Percentiles rank a stretch among this genome's conserved stretches.
phyloP scores from a whole-genome alignment of 345 rosid genomes.

The Excoecaria agallocha region DNA sequence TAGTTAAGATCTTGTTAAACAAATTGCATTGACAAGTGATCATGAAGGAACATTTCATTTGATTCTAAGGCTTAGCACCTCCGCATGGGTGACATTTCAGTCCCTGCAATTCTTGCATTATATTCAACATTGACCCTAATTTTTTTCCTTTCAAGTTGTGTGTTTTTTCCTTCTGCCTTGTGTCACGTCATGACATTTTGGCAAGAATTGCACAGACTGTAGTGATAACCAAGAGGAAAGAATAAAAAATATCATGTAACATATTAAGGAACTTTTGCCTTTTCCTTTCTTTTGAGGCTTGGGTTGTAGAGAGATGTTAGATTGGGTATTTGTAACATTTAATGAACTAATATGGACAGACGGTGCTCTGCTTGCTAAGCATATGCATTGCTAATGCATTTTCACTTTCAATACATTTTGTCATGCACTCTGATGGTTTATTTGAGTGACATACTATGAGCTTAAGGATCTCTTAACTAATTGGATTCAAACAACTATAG shows the following conservation, averaged over 20 bases:
- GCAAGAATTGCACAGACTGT: background rate
- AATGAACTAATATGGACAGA: background rate
- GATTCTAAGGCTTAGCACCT: background rate
- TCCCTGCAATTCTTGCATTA: background rate
- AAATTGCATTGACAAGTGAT: too few relatives aligned
- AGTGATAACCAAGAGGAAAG: background rate
- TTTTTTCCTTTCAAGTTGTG: background rate
- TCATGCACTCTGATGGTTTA: background rate
- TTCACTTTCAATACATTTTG: background rate
- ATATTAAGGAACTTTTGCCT: background rate
- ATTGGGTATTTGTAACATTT: background rate
- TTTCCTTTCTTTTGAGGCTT: background rate
- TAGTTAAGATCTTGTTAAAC: too few relatives aligned
- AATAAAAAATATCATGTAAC: background rate
- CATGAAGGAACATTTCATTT: background rate
- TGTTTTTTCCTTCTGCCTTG: background rate
- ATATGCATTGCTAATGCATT: slow-evolving; percentile 1
- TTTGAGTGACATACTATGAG: background rate
- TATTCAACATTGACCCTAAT: background rate
- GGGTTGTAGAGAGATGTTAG: background rate
- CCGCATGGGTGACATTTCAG: too few relatives aligned
- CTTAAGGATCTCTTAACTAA: background rate
- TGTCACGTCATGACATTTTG: background rate
- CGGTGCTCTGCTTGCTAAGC: background rate
- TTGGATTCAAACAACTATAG: slow-evolving; percentile 16